phyloP scores from a whole-genome alignment of 2,329 filamentous ascomycete species.

The Pseudovirgaria hyperparasitica region DNA sequence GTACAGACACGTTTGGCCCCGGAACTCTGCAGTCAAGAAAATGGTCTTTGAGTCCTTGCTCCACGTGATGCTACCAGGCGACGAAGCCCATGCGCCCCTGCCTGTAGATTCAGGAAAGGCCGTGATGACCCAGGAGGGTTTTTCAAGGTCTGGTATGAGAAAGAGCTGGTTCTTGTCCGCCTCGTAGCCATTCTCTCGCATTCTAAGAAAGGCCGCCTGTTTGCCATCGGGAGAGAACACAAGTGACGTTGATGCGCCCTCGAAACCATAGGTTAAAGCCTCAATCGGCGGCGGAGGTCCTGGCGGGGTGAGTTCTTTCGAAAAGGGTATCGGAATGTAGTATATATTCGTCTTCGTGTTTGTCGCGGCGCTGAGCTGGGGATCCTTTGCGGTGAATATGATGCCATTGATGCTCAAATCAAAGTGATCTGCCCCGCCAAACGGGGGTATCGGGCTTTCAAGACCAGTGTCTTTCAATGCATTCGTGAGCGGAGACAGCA shows the following conservation, averaged over 20 bases:
- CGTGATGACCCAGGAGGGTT: slow-evolving; percentile 46
- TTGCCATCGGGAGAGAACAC: slow-evolving; percentile 63
- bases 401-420: slow-evolving; percentile 56
- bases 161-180: slow-evolving; percentile 62
- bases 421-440: slow-evolving; percentile 71
- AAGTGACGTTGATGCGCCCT: slow-evolving; percentile 53
- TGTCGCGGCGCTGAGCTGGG: slow-evolving; percentile 54
- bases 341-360: slow-evolving; percentile 78
- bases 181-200: slow-evolving; percentile 68
- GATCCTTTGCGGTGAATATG: slow-evolving; percentile 65
- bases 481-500: slow-evolving; percentile 43
- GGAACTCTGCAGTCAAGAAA: slow-evolving; percentile 61
- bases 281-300: slow-evolving; percentile 39
- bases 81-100: slow-evolving; percentile 47
- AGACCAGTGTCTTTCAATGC: slow-evolving; percentile 46
- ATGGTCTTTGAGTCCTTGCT: slow-evolving; percentile 44
- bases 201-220: slow-evolving; percentile 63
- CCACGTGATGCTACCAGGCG: slow-evolving; percentile 39
- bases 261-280: slow-evolving; percentile 44
- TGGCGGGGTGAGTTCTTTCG: slow-evolving; percentile 29
- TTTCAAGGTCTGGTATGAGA: slow-evolving; percentile 47
- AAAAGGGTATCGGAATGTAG: slow-evolving; percentile 31
- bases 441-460: slow-evolving; percentile 60
- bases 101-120: slow-evolving; percentile 50
- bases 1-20: slow-evolving; percentile 52